Base-by-base conservation (phyloP, 768 basidiomycete genomes). In the Trametes punicea region DNA sequence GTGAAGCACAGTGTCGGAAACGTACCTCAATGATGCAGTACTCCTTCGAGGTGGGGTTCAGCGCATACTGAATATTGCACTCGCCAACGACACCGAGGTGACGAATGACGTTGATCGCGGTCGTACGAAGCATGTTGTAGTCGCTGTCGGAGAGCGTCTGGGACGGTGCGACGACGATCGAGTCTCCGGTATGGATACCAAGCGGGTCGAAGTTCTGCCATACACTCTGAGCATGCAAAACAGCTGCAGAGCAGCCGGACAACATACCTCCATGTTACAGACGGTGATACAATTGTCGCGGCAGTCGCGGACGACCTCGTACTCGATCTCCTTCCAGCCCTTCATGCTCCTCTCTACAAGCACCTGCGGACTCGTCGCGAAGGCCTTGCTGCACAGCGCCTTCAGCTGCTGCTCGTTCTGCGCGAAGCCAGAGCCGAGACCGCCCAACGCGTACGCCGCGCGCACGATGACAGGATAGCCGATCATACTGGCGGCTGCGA, bases 311-410 rank as follows among this genome's bases (percentile, higher is more conserved):
- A 98, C 96, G 46, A 99, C 96, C 69, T 99, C 96, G 65, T 99
- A 99, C 75, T 99, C 96, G 62, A 99, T 96, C 77, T 99, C 96
- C 75, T 99, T 98, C 96, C 96, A 99, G 2, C 96, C 96, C 75
- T 98, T 98, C 96, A 98, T 98, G 65, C 91, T 94, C 80, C 86
- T 95, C 79, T 99, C 97, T 15, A 99, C 93, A n/a, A 99, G 79
- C 0, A 99, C 95, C 73, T 98, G 97, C 40, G 96, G 94, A 64
- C 92, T 94, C 13, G 93, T 98, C 41, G 96, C 95, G 67, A 99
- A 98, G 9, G 97, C 96, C 75, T 95, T 97, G 63, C 78, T 81
- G 68, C 95, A 98, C 18, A 99, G 75, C 29, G 89, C 88, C 60
- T 83, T 81, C 56, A 99, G 77, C 76, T 98, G 90, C n/a, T 71